Evolutionary conservation across 2,329 filamentous ascomycete species (phyloP), one percentile per base, ranked within the genome.

Genomic region (Clarireedia paspali): DNA sequence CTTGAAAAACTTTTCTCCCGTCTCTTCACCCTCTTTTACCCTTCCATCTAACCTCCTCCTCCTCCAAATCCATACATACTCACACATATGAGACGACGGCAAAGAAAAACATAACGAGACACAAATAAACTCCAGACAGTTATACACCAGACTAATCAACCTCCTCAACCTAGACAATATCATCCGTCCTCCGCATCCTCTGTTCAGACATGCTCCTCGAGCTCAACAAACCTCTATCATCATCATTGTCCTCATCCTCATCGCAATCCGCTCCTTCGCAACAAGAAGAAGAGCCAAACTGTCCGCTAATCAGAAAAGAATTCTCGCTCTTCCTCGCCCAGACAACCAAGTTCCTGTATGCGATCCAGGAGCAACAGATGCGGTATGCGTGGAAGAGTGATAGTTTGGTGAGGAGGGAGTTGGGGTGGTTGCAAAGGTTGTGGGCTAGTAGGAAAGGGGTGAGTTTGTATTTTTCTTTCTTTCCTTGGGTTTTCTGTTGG

Each of bases 401-500:
- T 6, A 65, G 63, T 50, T 47, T 40, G 10, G 63, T 68, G 7
- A 62, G 59, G 56, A 57, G 62, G 44, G 59, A 53, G 1, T 38
- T 70, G 38, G 57, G 50, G 5, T 67, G 63, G 61, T 57, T 70
- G 58, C 68, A 70, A 57, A 56, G 59, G 5, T 51, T 68, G 26
- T 70, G 68, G 68, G 68, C 68, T 51, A 68, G 66, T 60, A 60
- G 68, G 57, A 60, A 48, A 23, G 53, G 53, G 23, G 68, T 69
- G 50, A 48, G 66, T 65, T 53, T 9, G n/a, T 26, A 15, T 53
- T 57, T 23, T 48, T 34, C 50, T 7, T 40, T 36, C 36, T 47
- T 55, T 12, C 14, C 20, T 39, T 44, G 6, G 26, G 15, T 30
- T 12, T 47, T 9, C 5, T 6, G n/a, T 42, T 26, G 20, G 20